Base-by-base conservation (phyloP, 208 protist genomes). In the Angomonas ambiguus region DNA sequence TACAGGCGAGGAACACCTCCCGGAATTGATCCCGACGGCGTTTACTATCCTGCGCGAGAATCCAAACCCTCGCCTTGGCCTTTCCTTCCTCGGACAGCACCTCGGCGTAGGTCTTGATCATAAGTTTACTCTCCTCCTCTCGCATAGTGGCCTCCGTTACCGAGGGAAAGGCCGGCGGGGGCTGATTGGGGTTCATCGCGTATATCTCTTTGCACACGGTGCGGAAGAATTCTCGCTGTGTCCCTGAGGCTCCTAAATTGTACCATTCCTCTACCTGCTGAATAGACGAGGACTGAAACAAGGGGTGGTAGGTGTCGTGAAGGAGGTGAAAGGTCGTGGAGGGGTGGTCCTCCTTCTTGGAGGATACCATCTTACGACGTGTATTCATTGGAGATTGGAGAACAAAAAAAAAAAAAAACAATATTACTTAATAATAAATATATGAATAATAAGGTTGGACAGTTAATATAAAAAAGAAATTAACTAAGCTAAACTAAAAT, bases 191-290 rank as follows among this genome's bases (percentile, higher is more conserved):
- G 38, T 3, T 22, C 41, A 13, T 72, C 38, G 65, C 31, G 68
- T 83, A 93, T 8, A 96, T 94, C 41, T 74, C 83, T 5, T 61
- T 66, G 67, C 85, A 93, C n/a, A 96, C 80, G n/a, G 64, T 64
- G 11, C 91, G 91, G 56, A 96, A 94, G 2, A 71, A 63, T 18
- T 91, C 73, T 0, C 91, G 91, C 64, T 93, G 87, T 1, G 63
- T 16, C 0, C 83, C 82, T 0, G 83, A 83, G 30, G 91, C 91
- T 22, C 55, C 70, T 65, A 88, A 84, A 75, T 96, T 96, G 73
- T 96, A 96, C 87, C 91, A 96, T 58, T 84, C 84, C 78, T 96
- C 85, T 10, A 96, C 77, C 30, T 77, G 80, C 38, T 79, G 65
- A 2, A 71, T 73, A 24, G 42, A 57, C 25, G 72, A 62, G 0